Evolutionary conservation across 768 basidiomycete genomes (phyloP).

Genomic region (Serendipita vermifera): DNA sequence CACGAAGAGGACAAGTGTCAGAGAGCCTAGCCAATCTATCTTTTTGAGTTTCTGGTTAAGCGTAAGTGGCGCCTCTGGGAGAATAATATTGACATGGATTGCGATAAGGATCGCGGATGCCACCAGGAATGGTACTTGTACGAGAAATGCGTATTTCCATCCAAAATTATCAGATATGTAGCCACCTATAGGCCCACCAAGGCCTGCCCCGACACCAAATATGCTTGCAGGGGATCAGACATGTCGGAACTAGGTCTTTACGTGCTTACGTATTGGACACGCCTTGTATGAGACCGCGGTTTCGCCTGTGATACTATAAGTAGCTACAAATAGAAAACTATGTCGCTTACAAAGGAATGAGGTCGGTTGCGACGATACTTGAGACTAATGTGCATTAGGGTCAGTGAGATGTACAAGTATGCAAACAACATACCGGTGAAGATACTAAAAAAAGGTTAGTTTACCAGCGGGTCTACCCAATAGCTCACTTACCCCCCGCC

Average conservation of each 20-base stretch:
- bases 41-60: constrained; percentile 50
- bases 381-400: constrained; percentile 38
- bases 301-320: constrained; percentile 37
- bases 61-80: constrained; percentile 48
- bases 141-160: constrained; percentile 76
- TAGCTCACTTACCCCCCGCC: constrained; percentile 83
- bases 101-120: constrained; percentile 59
- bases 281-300: constrained; percentile 84
- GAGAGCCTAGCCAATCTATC: constrained; percentile 74
- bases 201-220: constrained; percentile 57
- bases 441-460: constrained; percentile 49
- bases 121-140: constrained; percentile 70
- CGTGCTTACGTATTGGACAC: constrained; percentile 65
- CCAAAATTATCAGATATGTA: constrained; percentile 78
- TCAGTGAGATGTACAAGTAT: constrained; percentile 17
- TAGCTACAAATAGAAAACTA: not conserved
- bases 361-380: constrained; percentile 73
- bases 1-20: constrained; percentile 60
- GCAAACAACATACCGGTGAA: constrained; percentile 52
- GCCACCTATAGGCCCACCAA: constrained; percentile 70
- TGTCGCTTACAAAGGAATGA: constrained; percentile 65
- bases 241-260: not conserved
- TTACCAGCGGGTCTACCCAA: too few species aligned
- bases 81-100: constrained; percentile 61
- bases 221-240: constrained; percentile 36